These are phyloP conservation scores for Cyberlindnera americana DNA, from an alignment of 805 yeast species.

Conservation along the genomic window DNA sequence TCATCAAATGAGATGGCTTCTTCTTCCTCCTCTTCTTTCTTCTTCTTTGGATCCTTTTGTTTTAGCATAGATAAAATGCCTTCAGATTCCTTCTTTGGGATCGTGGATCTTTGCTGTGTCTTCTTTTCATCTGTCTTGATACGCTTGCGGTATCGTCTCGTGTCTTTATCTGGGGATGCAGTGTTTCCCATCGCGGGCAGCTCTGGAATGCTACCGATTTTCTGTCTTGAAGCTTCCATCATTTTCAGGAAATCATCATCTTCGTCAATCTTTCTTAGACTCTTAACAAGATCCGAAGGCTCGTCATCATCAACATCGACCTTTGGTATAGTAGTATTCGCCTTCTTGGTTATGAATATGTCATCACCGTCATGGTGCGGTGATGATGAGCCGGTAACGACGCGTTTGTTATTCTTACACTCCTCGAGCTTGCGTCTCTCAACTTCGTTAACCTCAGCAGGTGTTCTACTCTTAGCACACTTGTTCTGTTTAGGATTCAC, in stretches of 20 bases:
- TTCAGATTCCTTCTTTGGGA: too few relatives aligned
- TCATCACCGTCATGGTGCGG: not conserved
- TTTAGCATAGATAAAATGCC: too few relatives aligned
- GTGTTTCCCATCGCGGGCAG: not conserved
- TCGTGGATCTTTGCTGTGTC: too few relatives aligned
- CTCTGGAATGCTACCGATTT: not conserved
- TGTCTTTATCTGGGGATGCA: not conserved
- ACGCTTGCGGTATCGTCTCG: too few relatives aligned
- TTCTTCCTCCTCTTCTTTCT: not conserved
- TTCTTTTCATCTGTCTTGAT: too few relatives aligned
- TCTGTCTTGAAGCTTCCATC: not conserved
- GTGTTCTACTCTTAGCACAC: too few relatives aligned
- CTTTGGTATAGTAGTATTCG: too few relatives aligned
- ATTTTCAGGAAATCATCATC: not conserved
- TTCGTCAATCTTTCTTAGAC: not conserved
- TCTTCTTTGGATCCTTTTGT: not conserved
- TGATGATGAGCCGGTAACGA: not conserved
- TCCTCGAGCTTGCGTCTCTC: not conserved
- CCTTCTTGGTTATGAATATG: too few relatives aligned
- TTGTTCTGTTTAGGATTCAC: too few relatives aligned
- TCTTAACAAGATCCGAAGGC: not conserved
- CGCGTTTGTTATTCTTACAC: not conserved
- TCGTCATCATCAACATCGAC: not conserved
- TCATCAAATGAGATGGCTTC: constrained; percentile 1
- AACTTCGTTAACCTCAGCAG: not conserved